Base-by-base conservation (phyloP, 768 basidiomycete genomes). In the Leccinum obscurum region DNA sequence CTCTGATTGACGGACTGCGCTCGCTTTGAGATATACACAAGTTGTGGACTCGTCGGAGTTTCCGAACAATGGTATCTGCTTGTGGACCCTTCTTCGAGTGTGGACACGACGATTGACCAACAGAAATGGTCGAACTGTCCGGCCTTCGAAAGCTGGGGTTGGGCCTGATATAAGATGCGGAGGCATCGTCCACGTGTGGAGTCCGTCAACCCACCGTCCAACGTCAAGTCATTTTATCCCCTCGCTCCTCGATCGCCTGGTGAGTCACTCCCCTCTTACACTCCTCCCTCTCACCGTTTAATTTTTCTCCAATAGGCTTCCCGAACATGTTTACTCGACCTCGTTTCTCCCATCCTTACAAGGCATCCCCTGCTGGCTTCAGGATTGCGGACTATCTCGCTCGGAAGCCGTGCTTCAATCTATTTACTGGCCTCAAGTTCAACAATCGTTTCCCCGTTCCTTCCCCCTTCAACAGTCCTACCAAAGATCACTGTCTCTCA, bases 311-410 rank as follows among this genome's bases (percentile, higher is more conserved):
- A 39, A 54, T 28, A 32, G 10, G 44, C 22, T 57, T 51, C 35
- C 30, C 15, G 50, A 59, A 52, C 37, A 70, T 75, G 73, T 70
- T 65, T 34, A 54, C 55, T 14, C 63, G 61, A 10, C 62, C 60
- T 24, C 34, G 44, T 4, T 24, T 32, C 17, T 54, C 66, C 41
- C 58, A 66, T 32, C 69, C 67, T 14, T 62, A 62, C 51, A 70
- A 61, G 34, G 32, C 26, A 7, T 17, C 66, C n/a, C 64, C 72
- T 71, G 66, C 74, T 63, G 70, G 72, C 13, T 26, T 67, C 70
- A 72, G 70, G 67, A 37, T 69, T 32, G 35, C 46, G 14, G 59
- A 68, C 50, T 62, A 58, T 17, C 7, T 68, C 55, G n/a, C 52
- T 22, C 70, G 59, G 4, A 63, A 20, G 57, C 63, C 53, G 26